phyloP scores from a whole-genome alignment of 352 stramenopile species.

The Phytophthora pisi region DNA sequence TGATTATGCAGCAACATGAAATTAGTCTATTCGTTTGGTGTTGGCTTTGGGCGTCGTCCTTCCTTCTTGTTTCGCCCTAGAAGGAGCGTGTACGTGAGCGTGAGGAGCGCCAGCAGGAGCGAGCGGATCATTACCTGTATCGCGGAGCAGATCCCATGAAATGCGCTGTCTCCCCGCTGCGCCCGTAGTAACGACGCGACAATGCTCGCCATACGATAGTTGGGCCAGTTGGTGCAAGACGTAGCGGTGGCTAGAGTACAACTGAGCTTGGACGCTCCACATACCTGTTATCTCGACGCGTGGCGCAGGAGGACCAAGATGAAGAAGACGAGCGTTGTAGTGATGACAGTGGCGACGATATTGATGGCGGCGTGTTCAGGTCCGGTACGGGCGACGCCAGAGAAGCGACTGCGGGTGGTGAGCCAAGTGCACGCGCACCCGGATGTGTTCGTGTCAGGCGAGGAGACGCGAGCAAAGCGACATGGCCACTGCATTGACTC shows the following conservation, averaged over 20 bases:
- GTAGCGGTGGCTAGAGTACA: neutral
- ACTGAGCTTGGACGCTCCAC: neutral
- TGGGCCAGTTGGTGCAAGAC: slow-evolving; percentile 20
- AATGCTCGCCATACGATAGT: slow-evolving; percentile 25
- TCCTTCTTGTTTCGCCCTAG: no score
- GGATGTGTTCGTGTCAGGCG: slow-evolving; percentile 29
- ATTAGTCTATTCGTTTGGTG: slow-evolving; percentile 28
- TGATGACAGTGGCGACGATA: slow-evolving; percentile 10
- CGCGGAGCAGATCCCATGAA: slow-evolving; percentile 30
- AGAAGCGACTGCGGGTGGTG: slow-evolving; percentile 31
- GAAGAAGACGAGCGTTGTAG: slow-evolving; percentile 11
- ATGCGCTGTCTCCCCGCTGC: slow-evolving; percentile 22
- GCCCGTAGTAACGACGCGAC: slow-evolving; percentile 24
- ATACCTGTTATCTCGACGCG: slow-evolving; percentile 20
- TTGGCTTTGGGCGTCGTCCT: neutral
- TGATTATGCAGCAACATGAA: slow-evolving; percentile 39
- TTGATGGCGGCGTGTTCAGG: slow-evolving; percentile 10
- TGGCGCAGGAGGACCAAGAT: slow-evolving; percentile 18
- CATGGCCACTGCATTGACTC: slow-evolving; percentile 37
- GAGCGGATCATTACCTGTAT: slow-evolving; percentile 11
- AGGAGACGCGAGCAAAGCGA: slow-evolving; percentile 37
- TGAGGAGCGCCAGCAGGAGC: neutral
- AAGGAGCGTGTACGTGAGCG: no score
- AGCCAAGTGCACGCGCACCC: slow-evolving; percentile 38
- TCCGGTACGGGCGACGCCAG: neutral